Base-by-base conservation (phyloP, 2,329 filamentous ascomycete genomes). In the Cadophora sp. region DNA sequence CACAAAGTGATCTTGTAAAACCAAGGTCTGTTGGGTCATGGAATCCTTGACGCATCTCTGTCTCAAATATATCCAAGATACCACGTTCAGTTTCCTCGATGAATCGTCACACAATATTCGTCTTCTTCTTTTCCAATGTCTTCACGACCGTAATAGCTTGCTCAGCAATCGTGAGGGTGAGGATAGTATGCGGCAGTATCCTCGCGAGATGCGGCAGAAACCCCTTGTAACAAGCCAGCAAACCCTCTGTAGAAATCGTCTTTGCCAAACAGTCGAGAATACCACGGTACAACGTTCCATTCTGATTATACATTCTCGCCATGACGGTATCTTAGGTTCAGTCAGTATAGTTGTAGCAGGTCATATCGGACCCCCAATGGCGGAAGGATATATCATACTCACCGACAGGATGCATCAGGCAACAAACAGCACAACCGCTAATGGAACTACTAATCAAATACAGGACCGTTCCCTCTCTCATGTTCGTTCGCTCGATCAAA, bases 241-340 rank as follows among this genome's bases (percentile, higher is more conserved):
- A 76, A 24, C 96, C 96, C 79, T 99, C 96, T 0, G 93, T 97
- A 78, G 90, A 91, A 69, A 99, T 86, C 0, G 96, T 99, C 82
- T 97, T 94, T 79, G 87, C 88, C 68, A 98, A 81, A 79, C 96
- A 99, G 81, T 99, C 96, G 71, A 97, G 92, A 3, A 97, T 93
- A 68, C 94, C 92, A 73, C 87, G 90, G 84, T 99, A 99, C n/a
- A 99, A 86, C 78, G 97, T 97, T 62, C 96, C 96, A 70, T 94
- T 97, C 80, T 99, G 96, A 83, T 99, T 99, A 85, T 99, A 99
- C 85, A 99, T 91, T 71, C 96, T 91, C 70, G 93, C 96, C 96
- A 99, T 99, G 81, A 99, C 92, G 4, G 96, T 99, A 80, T 99
- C 96, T 87, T 69, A 31, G 4, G 48, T 29, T n/a, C 19, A 60